Evolutionary conservation across 2,329 filamentous ascomycete genomes (phyloP).

Genomic region (Apiospora rasikravindrae): DNA sequence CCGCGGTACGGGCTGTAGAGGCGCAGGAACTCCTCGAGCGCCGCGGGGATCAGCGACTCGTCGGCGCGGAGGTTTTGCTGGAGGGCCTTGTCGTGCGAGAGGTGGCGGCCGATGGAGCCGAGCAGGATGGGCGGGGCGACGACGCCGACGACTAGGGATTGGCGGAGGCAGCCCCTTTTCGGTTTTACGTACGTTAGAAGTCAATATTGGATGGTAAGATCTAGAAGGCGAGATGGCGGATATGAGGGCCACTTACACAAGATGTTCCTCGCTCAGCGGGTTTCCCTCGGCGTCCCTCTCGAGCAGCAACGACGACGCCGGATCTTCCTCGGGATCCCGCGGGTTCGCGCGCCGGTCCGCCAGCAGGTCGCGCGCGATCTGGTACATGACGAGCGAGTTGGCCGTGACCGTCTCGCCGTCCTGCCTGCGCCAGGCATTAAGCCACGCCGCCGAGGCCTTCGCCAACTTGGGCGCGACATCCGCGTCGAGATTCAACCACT

Average conservation of each 20-base stretch:
- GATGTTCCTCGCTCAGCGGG: slow-evolving; percentile 26
- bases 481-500: slow-evolving; percentile 30
- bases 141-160: slow-evolving; percentile 29
- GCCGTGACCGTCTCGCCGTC: slow-evolving; percentile 27
- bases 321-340: slow-evolving; percentile 27
- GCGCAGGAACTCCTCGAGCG: slow-evolving; percentile 30
- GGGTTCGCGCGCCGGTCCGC: slow-evolving; percentile 27
- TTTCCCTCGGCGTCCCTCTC: slow-evolving; percentile 27
- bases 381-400: slow-evolving; percentile 28
- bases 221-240: not conserved
- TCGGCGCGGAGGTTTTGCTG: slow-evolving; percentile 27
- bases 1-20: slow-evolving; percentile 30
- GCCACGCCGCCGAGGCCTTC: slow-evolving; percentile 24
- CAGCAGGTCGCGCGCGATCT: slow-evolving; percentile 24
- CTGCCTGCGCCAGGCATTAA: slow-evolving; percentile 30
- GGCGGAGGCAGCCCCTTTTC: slow-evolving; percentile 28
- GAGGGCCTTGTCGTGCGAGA: slow-evolving; percentile 26
- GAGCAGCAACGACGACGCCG: slow-evolving; percentile 28
- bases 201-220: accelerated
- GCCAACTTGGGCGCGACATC: slow-evolving; percentile 25
- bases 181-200: too few species aligned
- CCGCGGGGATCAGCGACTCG: slow-evolving; percentile 28
- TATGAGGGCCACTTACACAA: slow-evolving; percentile 21
- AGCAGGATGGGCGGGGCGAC: slow-evolving; percentile 27
- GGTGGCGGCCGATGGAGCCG: slow-evolving; percentile 30